These are phyloP conservation scores for Debaryomyces castellii DNA, from an alignment of 805 yeast genomes.

Conservation along the genomic window DNA sequence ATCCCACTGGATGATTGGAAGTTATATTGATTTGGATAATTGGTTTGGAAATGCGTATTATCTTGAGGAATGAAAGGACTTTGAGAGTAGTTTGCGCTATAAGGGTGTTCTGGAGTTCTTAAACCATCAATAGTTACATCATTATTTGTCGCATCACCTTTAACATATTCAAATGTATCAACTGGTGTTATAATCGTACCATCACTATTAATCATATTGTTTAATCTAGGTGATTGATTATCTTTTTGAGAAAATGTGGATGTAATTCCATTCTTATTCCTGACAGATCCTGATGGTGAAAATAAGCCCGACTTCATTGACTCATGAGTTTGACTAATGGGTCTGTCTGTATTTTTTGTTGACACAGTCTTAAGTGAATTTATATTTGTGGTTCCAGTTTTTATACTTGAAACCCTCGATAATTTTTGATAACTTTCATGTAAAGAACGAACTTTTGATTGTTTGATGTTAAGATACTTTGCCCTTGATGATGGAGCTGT, in stretches of 20 bases:
- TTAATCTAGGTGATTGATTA: conserved; percentile 34
- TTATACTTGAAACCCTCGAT: conserved; percentile 19
- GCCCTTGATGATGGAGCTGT: conserved; percentile 62
- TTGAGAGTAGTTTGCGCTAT: conserved; percentile 4
- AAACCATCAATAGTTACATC: conserved; percentile 2
- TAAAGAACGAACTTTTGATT: background rate
- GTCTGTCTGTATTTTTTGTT: conserved; percentile 2
- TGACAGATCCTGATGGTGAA: conserved; percentile 20
- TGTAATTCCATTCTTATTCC: conserved; percentile 23
- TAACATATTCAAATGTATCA: conserved; percentile 21
- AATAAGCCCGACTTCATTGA: conserved; percentile 17
- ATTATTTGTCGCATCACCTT: background rate
- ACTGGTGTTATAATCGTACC: conserved; percentile 45
- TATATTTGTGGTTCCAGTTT: conserved; percentile 12
- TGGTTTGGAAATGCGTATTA: background rate
- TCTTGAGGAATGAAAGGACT: background rate
- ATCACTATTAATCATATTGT: conserved; percentile 45
- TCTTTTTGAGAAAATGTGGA: conserved; percentile 38
- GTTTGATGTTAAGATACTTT: conserved; percentile 21
- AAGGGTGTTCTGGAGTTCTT: conserved; percentile 3
- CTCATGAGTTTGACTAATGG: background rate
- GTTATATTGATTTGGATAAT: background rate
- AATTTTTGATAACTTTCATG: conserved; percentile 6
- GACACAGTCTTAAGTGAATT: conserved; percentile 14
- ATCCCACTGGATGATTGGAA: background rate